Conservation (phyloP, 2,329 filamentous ascomycete genomes). For the Pezicula carpinea region DNA sequence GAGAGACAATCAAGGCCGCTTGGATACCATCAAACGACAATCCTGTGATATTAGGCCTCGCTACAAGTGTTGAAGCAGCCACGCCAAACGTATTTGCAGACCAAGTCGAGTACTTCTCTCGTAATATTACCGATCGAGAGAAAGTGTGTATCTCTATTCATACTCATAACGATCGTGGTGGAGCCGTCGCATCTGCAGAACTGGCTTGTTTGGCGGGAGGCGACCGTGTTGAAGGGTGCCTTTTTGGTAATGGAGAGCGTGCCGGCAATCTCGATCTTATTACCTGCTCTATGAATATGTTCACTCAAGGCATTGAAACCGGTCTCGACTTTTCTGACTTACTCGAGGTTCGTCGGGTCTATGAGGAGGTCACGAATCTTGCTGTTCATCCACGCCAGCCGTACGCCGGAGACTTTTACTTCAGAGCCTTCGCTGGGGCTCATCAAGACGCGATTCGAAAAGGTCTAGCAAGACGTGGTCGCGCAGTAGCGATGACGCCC, state of each 20-base stretch:
- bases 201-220: constrained; percentile 90
- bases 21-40: constrained; percentile 75
- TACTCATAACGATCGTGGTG: constrained; percentile 87
- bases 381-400: constrained; percentile 80
- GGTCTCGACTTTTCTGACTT: constrained; percentile 89
- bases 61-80: constrained; percentile 85
- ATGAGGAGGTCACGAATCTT: constrained; percentile 88
- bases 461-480: constrained; percentile 39
- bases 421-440: constrained; percentile 79
- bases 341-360: constrained; percentile 72
- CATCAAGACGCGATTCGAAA: constrained; percentile 96
- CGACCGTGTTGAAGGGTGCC: constrained; percentile 82
- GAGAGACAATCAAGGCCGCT: constrained; percentile 83
- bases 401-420: constrained; percentile 80
- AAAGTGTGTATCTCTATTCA: constrained; percentile 83
- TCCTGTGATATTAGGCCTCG: constrained; percentile 89
- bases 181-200: constrained; percentile 79
- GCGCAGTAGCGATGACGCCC: background rate
- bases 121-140: constrained; percentile 72
- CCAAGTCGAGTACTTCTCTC: constrained; percentile 88
- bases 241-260: constrained; percentile 87
- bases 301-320: constrained; percentile 81
- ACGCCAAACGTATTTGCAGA: constrained; percentile 93
- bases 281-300: constrained; percentile 82
- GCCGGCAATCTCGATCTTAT: constrained; percentile 92